Conservation (phyloP, 1,284 basidiomycete species). For the Microstroma glucosiphilum region DNA sequence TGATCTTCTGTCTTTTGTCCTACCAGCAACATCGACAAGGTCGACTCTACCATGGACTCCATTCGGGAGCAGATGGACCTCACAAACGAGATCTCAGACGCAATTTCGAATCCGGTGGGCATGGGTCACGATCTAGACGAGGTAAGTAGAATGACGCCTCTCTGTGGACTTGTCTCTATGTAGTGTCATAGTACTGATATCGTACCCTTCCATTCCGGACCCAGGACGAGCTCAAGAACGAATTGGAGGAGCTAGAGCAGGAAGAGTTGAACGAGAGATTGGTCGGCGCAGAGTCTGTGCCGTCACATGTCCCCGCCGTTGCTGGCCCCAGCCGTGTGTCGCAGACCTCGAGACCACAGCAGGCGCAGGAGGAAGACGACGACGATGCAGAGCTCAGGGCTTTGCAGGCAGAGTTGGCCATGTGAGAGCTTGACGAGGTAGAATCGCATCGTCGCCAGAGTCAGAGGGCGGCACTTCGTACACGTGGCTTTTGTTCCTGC, state of each 20-base stretch:
- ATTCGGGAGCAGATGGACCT: constrained; percentile 90
- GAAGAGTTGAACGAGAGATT: constrained; percentile 82
- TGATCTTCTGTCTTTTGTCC: neutral
- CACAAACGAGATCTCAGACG: constrained; percentile 90
- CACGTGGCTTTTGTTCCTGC: too few species aligned
- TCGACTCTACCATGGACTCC: constrained; percentile 82
- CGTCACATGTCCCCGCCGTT: constrained; percentile 64
- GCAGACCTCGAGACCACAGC: constrained; percentile 51
- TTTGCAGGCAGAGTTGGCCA: constrained; percentile 69
- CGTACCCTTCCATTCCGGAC: constrained; percentile 10
- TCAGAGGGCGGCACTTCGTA: too few species aligned
- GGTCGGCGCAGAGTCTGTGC: constrained; percentile 80
- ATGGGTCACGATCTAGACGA: constrained; percentile 66
- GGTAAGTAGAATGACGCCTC: constrained; percentile 53
- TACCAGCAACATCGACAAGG: constrained; percentile 68
- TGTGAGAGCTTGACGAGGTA: constrained; percentile 20
- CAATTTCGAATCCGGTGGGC: constrained; percentile 74
- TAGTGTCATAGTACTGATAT: constrained; percentile 50
- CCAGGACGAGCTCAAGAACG: constrained; percentile 73
- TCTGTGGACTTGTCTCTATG: constrained; percentile 9
- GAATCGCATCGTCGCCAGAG: too few species aligned
- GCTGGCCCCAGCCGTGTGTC: constrained; percentile 29
- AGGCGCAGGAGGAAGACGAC: constrained; percentile 69
- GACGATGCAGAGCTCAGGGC: constrained; percentile 86
- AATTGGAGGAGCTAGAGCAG: constrained; percentile 85